Base-by-base conservation (phyloP, 2,329 filamentous ascomycete genomes). In the Colletotrichum caudatum region DNA sequence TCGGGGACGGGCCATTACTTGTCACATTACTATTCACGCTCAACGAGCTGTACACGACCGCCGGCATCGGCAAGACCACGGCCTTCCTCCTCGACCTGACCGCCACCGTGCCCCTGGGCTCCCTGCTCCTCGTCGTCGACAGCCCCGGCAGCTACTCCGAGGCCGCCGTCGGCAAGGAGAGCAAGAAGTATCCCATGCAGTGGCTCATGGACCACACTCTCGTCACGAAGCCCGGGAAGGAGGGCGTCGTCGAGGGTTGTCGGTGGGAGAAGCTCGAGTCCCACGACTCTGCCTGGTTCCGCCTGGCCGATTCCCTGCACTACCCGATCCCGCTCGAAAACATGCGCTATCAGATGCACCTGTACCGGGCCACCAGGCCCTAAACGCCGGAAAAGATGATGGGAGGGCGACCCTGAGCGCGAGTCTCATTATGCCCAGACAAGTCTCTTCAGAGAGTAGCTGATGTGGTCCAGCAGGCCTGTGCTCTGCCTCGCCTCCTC, bases 131-230 rank as follows among this genome's bases (percentile, higher is more conserved):
- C 0, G 93, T 98, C 3, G 91, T 98, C 5, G 95, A 99, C 80
- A 97, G 94, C 76, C 94, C 96, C 0, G 96, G 96, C 0, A 97
- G 92, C 80, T 98, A 98, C 81, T 96, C 95, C 0, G 94, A 94
- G 69, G 88, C 97, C 4, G 89, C 88, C 0, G 80, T 98, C 0
- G 92, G 91, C 5, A 87, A 86, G 73, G 84, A 86, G 57, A 82
- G 82, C 77, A 88, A 88, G 74, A 90, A 88, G 73, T 98, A 98
- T 78, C 95, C 95, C 0, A 98, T 98, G 94, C 92, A 93, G 76
- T 98, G 94, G 91, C 84, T 99, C 20, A 84, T 99, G 2, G 92
- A 98, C 77, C 93, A 96, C 78, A 93, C 94, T 2, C 82, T 99
- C 26, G 80, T 94, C 16, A 71, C 48, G 7, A 78, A 86, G 53